These are phyloP conservation scores for Neovahlkampfia damariscottae DNA, from an alignment of 78 protist species.

Conservation along the genomic window DNA sequence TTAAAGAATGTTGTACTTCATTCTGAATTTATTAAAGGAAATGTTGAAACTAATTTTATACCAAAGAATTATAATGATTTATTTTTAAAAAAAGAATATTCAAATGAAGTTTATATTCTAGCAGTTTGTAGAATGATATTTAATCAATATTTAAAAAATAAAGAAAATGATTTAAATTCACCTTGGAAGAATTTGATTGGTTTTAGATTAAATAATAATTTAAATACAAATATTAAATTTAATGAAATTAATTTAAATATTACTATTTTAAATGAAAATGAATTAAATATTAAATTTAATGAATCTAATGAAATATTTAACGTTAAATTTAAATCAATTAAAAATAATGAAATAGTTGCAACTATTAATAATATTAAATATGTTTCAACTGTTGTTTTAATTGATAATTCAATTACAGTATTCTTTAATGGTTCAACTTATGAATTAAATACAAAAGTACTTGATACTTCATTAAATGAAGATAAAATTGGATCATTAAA, in stretches of 20 bases:
- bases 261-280: background rate
- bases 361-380: background rate
- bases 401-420: background rate
- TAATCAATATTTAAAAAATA: background rate
- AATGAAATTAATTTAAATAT: background rate
- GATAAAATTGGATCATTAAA: background rate
- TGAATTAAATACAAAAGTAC: background rate
- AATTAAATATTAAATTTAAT: background rate
- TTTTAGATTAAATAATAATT: background rate
- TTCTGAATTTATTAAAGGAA: constrained; percentile 14
- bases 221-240: background rate
- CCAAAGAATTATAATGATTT: constrained; percentile 4
- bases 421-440: background rate
- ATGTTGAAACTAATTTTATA: constrained; percentile 26
- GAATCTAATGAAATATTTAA: background rate
- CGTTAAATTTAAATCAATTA: too few species aligned
- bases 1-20: constrained; percentile 31
- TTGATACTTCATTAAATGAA: background rate
- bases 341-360: too few species aligned
- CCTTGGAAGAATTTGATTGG: too few species aligned
- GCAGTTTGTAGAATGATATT: background rate
- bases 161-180: too few species aligned
- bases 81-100: background rate
- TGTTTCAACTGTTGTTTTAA: background rate
- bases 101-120: background rate